Conservation (phyloP, 2,329 filamentous ascomycete species). For the Blastomyces gilchristii region DNA sequence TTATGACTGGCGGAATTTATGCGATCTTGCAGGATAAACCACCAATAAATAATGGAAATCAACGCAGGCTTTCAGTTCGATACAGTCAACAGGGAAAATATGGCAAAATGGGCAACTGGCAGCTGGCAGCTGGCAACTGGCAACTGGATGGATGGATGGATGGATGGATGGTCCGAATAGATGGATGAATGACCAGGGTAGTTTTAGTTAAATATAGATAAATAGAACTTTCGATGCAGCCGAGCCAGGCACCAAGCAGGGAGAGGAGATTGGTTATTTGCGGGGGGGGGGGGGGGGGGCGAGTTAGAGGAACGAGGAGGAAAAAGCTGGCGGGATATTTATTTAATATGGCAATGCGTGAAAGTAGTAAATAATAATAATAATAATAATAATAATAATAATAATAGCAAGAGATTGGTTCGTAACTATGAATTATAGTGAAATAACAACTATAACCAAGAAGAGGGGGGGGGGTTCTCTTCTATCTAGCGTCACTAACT, state of each 20-base stretch:
- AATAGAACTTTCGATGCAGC: neutral
- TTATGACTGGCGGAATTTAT: neutral
- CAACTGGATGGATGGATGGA: too few species aligned
- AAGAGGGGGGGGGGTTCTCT: too few species aligned
- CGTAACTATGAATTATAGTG: too few species aligned
- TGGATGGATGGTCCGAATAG: too few species aligned
- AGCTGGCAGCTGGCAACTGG: too few species aligned
- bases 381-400: too few species aligned
- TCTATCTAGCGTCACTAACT: too few species aligned
- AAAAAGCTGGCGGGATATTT: too few species aligned
- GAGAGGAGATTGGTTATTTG: neutral
- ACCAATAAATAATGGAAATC: constrained; percentile 5
- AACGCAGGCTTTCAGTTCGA: neutral
- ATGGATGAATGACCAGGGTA: neutral
- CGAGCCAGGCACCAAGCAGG: neutral
- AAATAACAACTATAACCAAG: too few species aligned
- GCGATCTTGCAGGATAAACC: constrained; percentile 9
- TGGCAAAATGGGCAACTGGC: neutral
- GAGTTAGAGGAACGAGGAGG: neutral
- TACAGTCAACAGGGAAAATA: neutral
- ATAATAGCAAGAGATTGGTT: too few species aligned
- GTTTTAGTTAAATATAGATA: neutral
- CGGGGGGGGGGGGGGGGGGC: neutral
- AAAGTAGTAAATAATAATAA: too few species aligned
- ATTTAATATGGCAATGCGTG: too few species aligned